These are phyloP conservation scores for Solanum phureja DNA, from an alignment of 257 asterid genomes.

Conservation along the genomic window DNA sequence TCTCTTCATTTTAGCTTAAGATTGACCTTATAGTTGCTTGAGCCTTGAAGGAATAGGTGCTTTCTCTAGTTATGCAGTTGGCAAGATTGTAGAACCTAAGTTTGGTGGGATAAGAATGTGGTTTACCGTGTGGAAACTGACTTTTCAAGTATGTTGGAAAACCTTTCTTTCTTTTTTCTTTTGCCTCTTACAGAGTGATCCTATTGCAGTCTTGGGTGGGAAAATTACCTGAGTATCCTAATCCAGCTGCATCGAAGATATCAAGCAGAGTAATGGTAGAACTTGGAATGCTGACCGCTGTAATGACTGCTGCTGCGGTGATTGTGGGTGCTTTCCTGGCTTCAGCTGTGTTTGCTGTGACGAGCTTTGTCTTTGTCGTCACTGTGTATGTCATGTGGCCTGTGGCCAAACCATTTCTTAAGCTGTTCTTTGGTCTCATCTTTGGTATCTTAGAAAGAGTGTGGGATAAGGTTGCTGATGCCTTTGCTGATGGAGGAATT, in stretches of 20 bases:
- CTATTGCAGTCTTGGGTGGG: conserved; percentile 71
- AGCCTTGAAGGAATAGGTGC: neutral
- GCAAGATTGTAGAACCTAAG: neutral
- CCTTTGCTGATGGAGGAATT: conserved; percentile 61
- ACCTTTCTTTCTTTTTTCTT: conserved; percentile 4
- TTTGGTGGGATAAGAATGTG: neutral
- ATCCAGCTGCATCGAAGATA: conserved; percentile 80
- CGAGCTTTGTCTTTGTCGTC: conserved; percentile 51
- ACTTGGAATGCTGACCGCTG: conserved; percentile 74
- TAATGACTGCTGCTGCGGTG: conserved; percentile 73
- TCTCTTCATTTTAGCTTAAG: neutral
- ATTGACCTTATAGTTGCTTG: neutral
- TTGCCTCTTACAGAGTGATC: conserved; percentile 9
- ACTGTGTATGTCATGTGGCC: conserved; percentile 78
- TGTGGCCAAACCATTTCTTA: conserved; percentile 63
- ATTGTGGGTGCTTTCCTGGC: conserved; percentile 86
- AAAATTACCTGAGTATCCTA: conserved; percentile 72
- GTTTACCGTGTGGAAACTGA: neutral
- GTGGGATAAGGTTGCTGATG: conserved; percentile 61
- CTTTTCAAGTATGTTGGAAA: conserved; percentile 5
- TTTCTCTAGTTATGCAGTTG: neutral
- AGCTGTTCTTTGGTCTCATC: conserved; percentile 47
- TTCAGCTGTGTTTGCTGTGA: conserved; percentile 78
- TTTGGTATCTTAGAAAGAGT: conserved; percentile 48
- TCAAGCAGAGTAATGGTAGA: conserved; percentile 91